phyloP scores from a whole-genome alignment of 2,329 filamentous ascomycete species.

The Tolypocladium ophioglossoides region DNA sequence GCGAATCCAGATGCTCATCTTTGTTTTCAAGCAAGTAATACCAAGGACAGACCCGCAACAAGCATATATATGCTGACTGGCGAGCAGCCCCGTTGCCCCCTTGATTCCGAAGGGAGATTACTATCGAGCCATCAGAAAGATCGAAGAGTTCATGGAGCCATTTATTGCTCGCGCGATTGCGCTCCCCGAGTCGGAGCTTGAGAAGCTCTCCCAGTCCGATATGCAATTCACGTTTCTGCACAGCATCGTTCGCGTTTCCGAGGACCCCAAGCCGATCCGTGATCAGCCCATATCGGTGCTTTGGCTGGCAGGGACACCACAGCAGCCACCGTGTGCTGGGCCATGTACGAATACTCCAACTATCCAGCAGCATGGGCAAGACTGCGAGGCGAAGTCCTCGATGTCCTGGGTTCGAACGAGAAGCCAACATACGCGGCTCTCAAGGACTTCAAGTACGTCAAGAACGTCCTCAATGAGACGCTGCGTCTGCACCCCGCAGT shows the following conservation, averaged over 20 bases:
- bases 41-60: background rate
- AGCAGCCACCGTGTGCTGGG: constrained; percentile 70
- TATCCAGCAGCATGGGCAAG: constrained; percentile 57
- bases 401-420: constrained; percentile 50
- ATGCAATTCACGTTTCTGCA: constrained; percentile 67
- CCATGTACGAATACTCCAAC: constrained; percentile 68
- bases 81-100: constrained; percentile 42
- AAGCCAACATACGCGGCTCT: constrained; percentile 67
- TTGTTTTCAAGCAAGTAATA: constrained; percentile 29
- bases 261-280: constrained; percentile 51
- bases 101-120: constrained; percentile 51
- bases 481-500: constrained; percentile 69
- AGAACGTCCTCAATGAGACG: constrained; percentile 64
- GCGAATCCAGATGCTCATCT: constrained; percentile 52
- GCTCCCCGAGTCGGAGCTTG: constrained; percentile 53
- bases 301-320: constrained; percentile 80
- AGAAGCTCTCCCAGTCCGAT: constrained; percentile 57
- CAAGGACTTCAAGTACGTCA: constrained; percentile 78
- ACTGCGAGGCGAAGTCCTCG: constrained; percentile 63
- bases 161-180: constrained; percentile 58
- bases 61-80: background rate
- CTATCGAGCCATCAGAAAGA: constrained; percentile 47
- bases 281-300: constrained; percentile 67
- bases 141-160: constrained; percentile 59
- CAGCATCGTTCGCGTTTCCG: constrained; percentile 60